Evolutionary conservation across 2,329 filamentous ascomycete genomes (phyloP).

Genomic region (Aspergillus niger): DNA sequence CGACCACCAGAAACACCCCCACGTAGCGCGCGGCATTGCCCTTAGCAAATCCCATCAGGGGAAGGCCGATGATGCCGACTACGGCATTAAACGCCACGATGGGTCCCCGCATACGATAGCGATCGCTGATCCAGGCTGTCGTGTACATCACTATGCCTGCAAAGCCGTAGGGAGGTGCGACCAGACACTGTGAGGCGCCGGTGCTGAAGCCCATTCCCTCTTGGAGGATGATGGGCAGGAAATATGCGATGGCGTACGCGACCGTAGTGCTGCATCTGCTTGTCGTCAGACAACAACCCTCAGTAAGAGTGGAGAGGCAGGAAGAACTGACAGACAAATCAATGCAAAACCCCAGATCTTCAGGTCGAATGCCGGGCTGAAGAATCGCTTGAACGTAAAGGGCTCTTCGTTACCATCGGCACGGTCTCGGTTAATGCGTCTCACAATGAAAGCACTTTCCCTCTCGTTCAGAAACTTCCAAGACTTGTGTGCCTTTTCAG

Average conservation of each 20-base stretch:
- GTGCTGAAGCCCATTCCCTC: slow-evolving; percentile 64
- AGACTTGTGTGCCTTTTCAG: slow-evolving; percentile 35
- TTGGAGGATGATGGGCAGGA: slow-evolving; percentile 72
- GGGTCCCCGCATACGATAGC: slow-evolving; percentile 65
- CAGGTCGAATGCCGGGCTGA: slow-evolving; percentile 50
- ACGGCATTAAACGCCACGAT: slow-evolving; percentile 68
- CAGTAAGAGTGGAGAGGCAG: background rate
- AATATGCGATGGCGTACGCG: slow-evolving; percentile 75
- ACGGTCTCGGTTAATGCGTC: slow-evolving; percentile 55
- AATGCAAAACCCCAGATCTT: slow-evolving; percentile 59
- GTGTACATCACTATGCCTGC: slow-evolving; percentile 64
- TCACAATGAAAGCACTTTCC: slow-evolving; percentile 54
- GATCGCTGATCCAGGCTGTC: slow-evolving; percentile 67
- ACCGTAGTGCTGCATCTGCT: slow-evolving; percentile 63
- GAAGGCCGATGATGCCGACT: slow-evolving; percentile 68
- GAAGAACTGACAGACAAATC: slow-evolving; percentile 56
- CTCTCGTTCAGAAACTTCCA: slow-evolving; percentile 37
- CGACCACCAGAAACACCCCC: slow-evolving; percentile 72
- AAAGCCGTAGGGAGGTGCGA: slow-evolving; percentile 69
- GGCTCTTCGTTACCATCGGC: slow-evolving; percentile 52
- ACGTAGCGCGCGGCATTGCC: slow-evolving; percentile 66
- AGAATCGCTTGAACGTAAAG: slow-evolving; percentile 51
- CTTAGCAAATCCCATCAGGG: slow-evolving; percentile 69
- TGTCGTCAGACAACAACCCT: background rate
- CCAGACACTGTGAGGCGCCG: slow-evolving; percentile 67